Evolutionary conservation across 192 early-diverging fungal species (phyloP).

Genomic region (Linderina pennispora): DNA sequence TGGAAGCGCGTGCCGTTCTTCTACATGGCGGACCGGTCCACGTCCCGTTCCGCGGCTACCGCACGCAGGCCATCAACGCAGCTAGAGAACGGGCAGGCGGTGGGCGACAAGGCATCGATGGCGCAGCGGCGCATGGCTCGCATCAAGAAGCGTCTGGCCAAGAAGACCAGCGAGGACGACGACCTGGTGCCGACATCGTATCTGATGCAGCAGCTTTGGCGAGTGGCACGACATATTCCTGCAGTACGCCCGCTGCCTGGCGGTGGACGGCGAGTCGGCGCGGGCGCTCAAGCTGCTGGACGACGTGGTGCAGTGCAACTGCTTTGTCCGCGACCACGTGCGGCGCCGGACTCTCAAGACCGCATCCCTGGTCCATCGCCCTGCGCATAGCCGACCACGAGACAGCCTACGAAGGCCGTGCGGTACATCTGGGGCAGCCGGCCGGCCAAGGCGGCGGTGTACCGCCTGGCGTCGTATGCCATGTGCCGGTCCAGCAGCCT

Average conservation of each 20-base stretch:
- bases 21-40: conserved; percentile 10
- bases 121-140: conserved; percentile 29
- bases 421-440: no score
- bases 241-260: conserved; percentile 32
- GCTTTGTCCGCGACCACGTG: conserved; percentile 9
- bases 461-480: conserved; percentile 25
- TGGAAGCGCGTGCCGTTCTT: conserved; percentile 37
- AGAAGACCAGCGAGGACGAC: conserved; percentile 4
- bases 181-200: conserved; percentile 25
- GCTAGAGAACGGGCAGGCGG: conserved; percentile 20
- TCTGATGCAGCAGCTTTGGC: conserved; percentile 32
- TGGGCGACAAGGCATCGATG: conserved; percentile 4
- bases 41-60: conserved; percentile 39
- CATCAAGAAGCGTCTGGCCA: conserved; percentile 28
- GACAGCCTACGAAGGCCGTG: conserved; percentile 36
- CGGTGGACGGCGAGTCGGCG: conserved; percentile 4
- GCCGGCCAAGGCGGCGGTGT: conserved; percentile 12
- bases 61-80: conserved; percentile 8
- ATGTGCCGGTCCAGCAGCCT: conserved; percentile 16
- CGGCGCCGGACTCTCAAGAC: conserved; percentile 12
- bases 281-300: conserved; percentile 32
- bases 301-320: conserved; percentile 25
- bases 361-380: conserved; percentile 20
- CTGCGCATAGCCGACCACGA: conserved; percentile 10
- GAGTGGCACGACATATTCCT: conserved; percentile 44